A percentile compares a stretch with the other conserved stretches of the same genome.
These are phyloP conservation scores for Spergularia marina DNA, from an alignment of 148 eudicot species.

Conservation along the genomic window DNA sequence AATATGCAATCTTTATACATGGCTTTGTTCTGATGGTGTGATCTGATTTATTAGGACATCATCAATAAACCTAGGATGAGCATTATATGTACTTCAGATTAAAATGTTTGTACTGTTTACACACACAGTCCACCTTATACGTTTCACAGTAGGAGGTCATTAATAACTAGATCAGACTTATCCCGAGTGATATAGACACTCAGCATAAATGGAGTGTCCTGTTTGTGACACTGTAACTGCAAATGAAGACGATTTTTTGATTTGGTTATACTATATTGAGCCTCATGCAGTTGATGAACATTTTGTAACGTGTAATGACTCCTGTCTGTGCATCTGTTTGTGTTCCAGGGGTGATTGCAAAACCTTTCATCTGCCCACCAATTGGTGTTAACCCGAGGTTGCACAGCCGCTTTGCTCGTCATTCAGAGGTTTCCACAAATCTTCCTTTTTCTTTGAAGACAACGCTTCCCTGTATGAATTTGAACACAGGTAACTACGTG, in stretches of 20 bases:
- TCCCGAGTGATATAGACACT: background rate
- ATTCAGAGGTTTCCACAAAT: background rate
- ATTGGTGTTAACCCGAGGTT: background rate
- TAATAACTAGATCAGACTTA: no score
- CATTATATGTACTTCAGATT: no score
- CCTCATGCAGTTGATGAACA: background rate
- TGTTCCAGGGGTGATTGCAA: conserved; percentile 15
- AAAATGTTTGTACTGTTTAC: no score
- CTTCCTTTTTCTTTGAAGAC: conserved; percentile 10
- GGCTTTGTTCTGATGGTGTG: no score
- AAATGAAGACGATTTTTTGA: no score
- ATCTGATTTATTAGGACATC: no score
- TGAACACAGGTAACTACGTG: conserved; percentile 8
- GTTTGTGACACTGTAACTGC: background rate
- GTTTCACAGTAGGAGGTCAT: no score
- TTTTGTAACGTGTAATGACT: background rate
- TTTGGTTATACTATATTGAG: background rate
- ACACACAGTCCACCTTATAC: no score
- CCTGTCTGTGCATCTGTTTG: background rate
- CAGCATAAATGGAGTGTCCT: background rate
- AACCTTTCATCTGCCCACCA: conserved; percentile 7
- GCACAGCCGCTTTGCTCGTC: background rate
- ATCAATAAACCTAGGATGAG: no score
- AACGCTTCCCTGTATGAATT: conserved; percentile 4
- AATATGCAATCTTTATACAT: background rate